These are phyloP conservation scores for Cryphonectria parasitica DNA, from an alignment of 2,329 filamentous ascomycete genomes.

Conservation along the genomic window DNA sequence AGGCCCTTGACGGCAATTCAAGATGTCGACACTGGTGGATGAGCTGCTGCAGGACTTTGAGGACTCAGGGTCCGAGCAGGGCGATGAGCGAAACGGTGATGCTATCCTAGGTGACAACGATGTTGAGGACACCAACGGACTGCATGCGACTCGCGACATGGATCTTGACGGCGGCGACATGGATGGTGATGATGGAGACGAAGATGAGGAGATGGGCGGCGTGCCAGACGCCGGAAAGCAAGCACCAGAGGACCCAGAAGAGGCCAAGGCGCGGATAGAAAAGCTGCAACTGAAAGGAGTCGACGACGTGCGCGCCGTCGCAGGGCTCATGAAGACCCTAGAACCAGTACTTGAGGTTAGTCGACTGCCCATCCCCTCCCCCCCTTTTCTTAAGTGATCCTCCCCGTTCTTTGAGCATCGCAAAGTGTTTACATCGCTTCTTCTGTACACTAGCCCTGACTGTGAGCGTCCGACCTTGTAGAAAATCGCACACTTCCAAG, in stretches of 20 bases:
- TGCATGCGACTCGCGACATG: conserved; percentile 50
- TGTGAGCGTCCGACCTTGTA: conserved; percentile 56
- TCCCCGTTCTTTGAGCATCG: conserved; percentile 37
- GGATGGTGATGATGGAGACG: conserved; percentile 61
- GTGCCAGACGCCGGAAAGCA: conserved; percentile 51
- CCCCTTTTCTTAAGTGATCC: conserved; percentile 29
- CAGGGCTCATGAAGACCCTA: conserved; percentile 78
- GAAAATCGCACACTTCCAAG: conserved; percentile 81
- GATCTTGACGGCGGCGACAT: conserved; percentile 64
- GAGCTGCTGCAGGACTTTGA: conserved; percentile 92
- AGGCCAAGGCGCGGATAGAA: conserved; percentile 77
- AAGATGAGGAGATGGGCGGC: conserved; percentile 62
- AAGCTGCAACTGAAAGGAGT: conserved; percentile 77
- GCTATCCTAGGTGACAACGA: conserved; percentile 49
- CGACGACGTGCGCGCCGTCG: conserved; percentile 79
- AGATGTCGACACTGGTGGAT: conserved; percentile 89
- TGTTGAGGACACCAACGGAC: conserved; percentile 42
- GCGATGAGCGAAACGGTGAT: conserved; percentile 61
- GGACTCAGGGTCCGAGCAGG: conserved; percentile 78
- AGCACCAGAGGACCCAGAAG: conserved; percentile 65
- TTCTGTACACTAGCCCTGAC: conserved; percentile 70
- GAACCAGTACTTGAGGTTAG: conserved; percentile 82
- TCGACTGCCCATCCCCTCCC: conserved; percentile 33
- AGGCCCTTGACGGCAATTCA: conserved; percentile 29
- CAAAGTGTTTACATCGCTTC: conserved; percentile 66